Conservation (phyloP, 805 yeast genomes). For the Sporopachydermia lactativora region DNA sequence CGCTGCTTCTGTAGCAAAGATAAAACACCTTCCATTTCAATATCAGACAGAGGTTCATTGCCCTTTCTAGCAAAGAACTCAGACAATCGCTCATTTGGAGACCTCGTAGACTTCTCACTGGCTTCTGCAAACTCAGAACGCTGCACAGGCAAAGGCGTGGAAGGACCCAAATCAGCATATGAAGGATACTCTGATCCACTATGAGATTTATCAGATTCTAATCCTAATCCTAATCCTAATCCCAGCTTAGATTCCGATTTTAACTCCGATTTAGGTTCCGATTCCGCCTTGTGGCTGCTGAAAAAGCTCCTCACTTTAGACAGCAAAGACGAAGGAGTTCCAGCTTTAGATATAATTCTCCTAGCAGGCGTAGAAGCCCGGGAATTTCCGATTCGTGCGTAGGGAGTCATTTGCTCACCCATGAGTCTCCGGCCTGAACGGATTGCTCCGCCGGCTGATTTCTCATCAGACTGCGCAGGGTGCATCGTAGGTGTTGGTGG, state of each 20-base stretch:
- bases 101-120: conserved; percentile 11
- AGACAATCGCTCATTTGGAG: conserved; percentile 49
- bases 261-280: not conserved
- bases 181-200: no score
- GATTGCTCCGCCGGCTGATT: no score
- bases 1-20: conserved; percentile 32
- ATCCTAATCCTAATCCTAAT: no score
- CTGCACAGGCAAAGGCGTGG: not conserved
- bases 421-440: no score
- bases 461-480: no score
- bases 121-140: conserved; percentile 10
- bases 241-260: not conserved
- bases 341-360: not conserved
- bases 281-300: not conserved
- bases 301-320: not conserved
- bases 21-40: conserved; percentile 73
- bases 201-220: no score
- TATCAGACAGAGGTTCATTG: conserved; percentile 52
- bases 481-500: no score
- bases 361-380: not conserved
- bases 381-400: not conserved
- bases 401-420: no score
- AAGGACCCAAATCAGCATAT: not conserved
- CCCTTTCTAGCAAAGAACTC: conserved; percentile 65
- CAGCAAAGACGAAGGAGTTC: not conserved